These are phyloP conservation scores for Alternaria brassicicola DNA, from an alignment of 2,329 filamentous ascomycete species.

Conservation along the genomic window DNA sequence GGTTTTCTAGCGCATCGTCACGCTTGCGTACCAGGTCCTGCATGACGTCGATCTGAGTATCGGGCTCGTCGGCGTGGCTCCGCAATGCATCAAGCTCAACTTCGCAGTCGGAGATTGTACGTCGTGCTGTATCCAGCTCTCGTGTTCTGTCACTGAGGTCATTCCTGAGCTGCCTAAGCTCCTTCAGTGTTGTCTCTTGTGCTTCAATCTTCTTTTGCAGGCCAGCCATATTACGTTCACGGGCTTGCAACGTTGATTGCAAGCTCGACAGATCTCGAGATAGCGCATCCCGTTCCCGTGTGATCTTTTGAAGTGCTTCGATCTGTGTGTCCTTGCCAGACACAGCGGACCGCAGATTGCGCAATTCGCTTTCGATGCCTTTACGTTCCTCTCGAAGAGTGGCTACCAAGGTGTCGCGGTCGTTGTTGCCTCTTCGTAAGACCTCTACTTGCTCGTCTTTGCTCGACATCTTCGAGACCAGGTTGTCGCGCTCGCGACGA, in stretches of 20 bases:
- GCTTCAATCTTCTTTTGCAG: slow-evolving; percentile 43
- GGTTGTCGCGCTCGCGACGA: slow-evolving; percentile 40
- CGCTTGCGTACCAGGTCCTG: slow-evolving; percentile 52
- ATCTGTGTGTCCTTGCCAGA: slow-evolving; percentile 44
- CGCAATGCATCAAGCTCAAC: slow-evolving; percentile 47
- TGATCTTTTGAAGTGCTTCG: slow-evolving; percentile 44
- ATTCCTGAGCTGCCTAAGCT: slow-evolving; percentile 37
- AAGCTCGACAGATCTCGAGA: slow-evolving; percentile 39
- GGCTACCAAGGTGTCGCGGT: slow-evolving; percentile 38
- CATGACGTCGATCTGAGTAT: slow-evolving; percentile 50
- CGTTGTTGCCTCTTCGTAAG: slow-evolving; percentile 35
- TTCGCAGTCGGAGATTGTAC: slow-evolving; percentile 45
- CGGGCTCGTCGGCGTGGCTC: slow-evolving; percentile 45
- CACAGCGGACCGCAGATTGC: slow-evolving; percentile 33
- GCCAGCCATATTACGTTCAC: slow-evolving; percentile 40
- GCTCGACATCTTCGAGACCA: slow-evolving; percentile 32
- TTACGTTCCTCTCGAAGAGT: slow-evolving; percentile 39
- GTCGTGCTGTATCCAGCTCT: slow-evolving; percentile 45
- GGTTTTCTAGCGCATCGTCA: slow-evolving; percentile 60
- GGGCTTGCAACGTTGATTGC: slow-evolving; percentile 37
- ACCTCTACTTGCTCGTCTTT: slow-evolving; percentile 42
- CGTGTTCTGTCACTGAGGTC: slow-evolving; percentile 42
- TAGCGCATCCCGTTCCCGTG: slow-evolving; percentile 42
- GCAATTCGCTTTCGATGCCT: slow-evolving; percentile 30
- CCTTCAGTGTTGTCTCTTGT: slow-evolving; percentile 37